Base-by-base conservation (phyloP, 2,329 filamentous ascomycete genomes). In the Mollisiaceae sp. region DNA sequence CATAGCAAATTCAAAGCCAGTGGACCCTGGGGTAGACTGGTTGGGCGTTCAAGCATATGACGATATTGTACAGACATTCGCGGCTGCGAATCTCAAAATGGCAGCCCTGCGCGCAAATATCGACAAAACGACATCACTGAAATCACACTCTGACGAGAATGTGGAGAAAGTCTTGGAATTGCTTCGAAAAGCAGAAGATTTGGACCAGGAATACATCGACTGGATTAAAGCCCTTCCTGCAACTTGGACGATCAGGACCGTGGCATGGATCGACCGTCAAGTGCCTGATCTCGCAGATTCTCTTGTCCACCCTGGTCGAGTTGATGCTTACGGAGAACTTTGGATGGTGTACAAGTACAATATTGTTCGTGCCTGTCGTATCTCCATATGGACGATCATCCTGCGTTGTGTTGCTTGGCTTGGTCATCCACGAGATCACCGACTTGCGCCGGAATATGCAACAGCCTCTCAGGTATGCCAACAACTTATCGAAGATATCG, bases 331-430 rank as follows among this genome's bases (percentile, higher is more conserved):
- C 71, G 77, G 79, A 36, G 85, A 89, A 72, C 78, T 87, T 55
- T 88, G 83, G 81, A 83, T 86, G 59, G 82, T 82, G 20, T 83
- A 81, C 68, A 79, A 86, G 15, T 85, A 82, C 79, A 88, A 88
- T 73, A 78, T 85, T 77, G 78, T 81, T 67, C 80, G 86, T n/a
- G 81, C 82, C 11, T 81, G 82, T 6, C 80, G 86, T 2, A 77
- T 89, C 24, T 81, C 85, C 56, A 78, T 88, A 22, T 81, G 82
- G 11, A 82, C 83, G 18, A 77, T 86, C 24, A 82, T 84, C 54
- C 82, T 89, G 15, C 83, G 86, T 8, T 87, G 86, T 70, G 81
- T 82, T 1, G 86, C 86, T 5, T 88, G 86, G 85, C 78, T 85
- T 20, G 84, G 82, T 71, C 77, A 82, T n/a, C 84, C 85, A 0